Conservation (phyloP, 768 basidiomycete genomes). For the Lactarius akahatsu region DNA sequence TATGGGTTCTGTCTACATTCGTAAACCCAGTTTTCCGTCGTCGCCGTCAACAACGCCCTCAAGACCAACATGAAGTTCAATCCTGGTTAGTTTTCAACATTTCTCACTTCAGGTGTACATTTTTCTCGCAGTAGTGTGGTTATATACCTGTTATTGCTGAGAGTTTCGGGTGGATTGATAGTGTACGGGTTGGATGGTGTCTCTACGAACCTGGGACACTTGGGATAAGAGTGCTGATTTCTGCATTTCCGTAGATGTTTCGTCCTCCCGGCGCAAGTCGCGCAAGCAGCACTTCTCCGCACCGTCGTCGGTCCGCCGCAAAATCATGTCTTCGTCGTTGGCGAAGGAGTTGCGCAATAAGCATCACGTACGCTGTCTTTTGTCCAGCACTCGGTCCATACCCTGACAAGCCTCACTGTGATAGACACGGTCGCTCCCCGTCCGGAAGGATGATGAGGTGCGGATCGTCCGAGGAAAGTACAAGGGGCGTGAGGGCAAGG, state of each 20-base stretch:
- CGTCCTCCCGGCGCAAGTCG: constrained; percentile 94
- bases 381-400: not conserved
- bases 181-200: constrained; percentile 25
- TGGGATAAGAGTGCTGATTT: constrained; percentile 36
- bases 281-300: constrained; percentile 98
- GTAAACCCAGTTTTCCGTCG: constrained; percentile 35
- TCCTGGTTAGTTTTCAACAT: constrained; percentile 60
- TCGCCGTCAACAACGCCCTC: constrained; percentile 52
- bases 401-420: constrained; percentile 14
- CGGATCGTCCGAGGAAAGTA: constrained; percentile 95
- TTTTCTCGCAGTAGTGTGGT: constrained; percentile 28
- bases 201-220: constrained; percentile 6
- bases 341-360: constrained; percentile 93
- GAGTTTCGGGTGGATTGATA: constrained; percentile 55
- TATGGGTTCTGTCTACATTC: constrained; percentile 11
- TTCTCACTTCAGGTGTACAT: constrained; percentile 28
- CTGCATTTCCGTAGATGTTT: constrained; percentile 57
- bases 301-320: constrained; percentile 91
- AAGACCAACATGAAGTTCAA: constrained; percentile 81
- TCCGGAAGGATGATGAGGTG: constrained; percentile 98
- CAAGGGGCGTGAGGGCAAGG: constrained; percentile 98
- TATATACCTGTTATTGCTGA: constrained; percentile 34
- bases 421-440: constrained; percentile 86
- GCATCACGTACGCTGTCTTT: constrained; percentile 66
- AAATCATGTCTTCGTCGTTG: constrained; percentile 96